Conservation (phyloP, 73 alveolate genomes). For the Paramecium biaurelia region DNA sequence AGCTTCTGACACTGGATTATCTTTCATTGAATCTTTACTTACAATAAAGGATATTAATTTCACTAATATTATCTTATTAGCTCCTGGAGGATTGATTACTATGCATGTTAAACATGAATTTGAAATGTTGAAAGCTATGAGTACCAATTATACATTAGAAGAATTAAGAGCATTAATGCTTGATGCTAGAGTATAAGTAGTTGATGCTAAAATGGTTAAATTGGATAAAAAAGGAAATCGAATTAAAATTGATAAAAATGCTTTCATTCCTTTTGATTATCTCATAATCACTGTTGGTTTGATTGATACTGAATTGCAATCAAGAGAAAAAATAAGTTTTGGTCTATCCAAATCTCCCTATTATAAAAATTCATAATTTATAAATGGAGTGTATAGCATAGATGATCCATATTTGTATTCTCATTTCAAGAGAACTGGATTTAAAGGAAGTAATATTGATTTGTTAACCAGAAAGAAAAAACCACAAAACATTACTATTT, state of each 20-base stretch:
- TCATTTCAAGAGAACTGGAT: conserved; percentile 76
- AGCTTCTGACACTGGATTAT: conserved; percentile 97
- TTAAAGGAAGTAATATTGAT: conserved; percentile 69
- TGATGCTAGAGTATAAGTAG: conserved; percentile 95
- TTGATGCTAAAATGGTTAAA: conserved; percentile 95
- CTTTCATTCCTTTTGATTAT: conserved; percentile 94
- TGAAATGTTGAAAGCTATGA: conserved; percentile 86
- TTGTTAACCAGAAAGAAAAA: conserved; percentile 79
- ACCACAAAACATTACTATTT: conserved; percentile 80
- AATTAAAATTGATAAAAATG: conserved; percentile 92
- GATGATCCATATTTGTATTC: conserved; percentile 92
- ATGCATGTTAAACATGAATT: conserved; percentile 88
- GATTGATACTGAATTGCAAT: conserved; percentile 83
- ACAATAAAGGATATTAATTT: conserved; percentile 91
- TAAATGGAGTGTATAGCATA: conserved; percentile 78
- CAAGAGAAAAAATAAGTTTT: conserved; percentile 71
- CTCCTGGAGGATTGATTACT: conserved; percentile 98
- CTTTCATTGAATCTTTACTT: conserved; percentile 95
- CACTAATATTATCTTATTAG: conserved; percentile 90
- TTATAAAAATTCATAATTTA: conserved; percentile 68
- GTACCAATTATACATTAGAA: conserved; percentile 91
- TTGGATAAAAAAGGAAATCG: conserved; percentile 92
- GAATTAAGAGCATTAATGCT: conserved; percentile 93
- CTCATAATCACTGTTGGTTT: conserved; percentile 94
- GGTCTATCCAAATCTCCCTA: conserved; percentile 79